phyloP scores from a whole-genome alignment of 148 eudicot genomes.

The Amaranthus hypochondriacus region DNA sequence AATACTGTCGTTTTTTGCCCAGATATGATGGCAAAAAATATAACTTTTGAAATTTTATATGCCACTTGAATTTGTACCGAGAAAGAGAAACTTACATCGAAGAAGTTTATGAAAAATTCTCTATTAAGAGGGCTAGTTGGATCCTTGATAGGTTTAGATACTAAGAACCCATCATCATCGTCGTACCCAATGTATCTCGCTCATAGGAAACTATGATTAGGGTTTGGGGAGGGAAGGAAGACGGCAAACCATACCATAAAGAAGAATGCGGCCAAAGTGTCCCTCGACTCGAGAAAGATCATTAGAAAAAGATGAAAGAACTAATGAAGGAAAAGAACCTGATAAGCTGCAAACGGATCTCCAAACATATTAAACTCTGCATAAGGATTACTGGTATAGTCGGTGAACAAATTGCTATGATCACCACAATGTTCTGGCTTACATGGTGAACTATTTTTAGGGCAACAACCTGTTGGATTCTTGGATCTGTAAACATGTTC shows the following conservation, averaged over 20 bases:
- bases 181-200: not conserved
- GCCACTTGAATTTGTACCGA: too few relatives aligned
- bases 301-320: not conserved
- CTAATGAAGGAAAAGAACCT: slow-evolving; percentile 55
- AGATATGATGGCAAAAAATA: too few relatives aligned
- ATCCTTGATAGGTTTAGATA: slow-evolving; percentile 34
- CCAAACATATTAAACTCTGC: slow-evolving; percentile 82
- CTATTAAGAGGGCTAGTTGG: slow-evolving; percentile 37
- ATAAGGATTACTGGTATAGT: slow-evolving; percentile 65
- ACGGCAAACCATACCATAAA: too few relatives aligned
- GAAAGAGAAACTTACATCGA: slow-evolving; percentile 58
- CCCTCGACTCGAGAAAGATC: too few relatives aligned
- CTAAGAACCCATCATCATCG: not conserved
- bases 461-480: slow-evolving; percentile 80
- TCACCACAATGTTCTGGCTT: slow-evolving; percentile 58
- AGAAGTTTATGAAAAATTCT: slow-evolving; percentile 52
- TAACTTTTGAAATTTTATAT: too few relatives aligned
- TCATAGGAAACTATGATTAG: not conserved
- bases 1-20: too few relatives aligned
- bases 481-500: too few relatives aligned
- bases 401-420: slow-evolving; percentile 67
- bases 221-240: not conserved
- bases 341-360: slow-evolving; percentile 94
- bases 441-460: slow-evolving; percentile 41
- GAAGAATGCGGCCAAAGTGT: too few relatives aligned